These are phyloP conservation scores for Flaveria linearis DNA, from an alignment of 129 eudicot genomes.

Conservation along the genomic window DNA sequence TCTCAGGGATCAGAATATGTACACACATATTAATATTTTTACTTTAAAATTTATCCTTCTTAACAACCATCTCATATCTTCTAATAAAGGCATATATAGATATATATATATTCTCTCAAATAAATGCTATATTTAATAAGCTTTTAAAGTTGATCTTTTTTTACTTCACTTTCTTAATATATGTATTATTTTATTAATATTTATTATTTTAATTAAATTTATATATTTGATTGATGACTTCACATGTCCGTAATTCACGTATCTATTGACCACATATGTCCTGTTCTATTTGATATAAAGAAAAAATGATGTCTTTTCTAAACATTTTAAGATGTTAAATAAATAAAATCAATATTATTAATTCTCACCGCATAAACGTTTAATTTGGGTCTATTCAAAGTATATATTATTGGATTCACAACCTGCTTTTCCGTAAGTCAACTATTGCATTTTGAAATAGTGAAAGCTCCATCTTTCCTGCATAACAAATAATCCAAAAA, in stretches of 20 bases:
- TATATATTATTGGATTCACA: background rate
- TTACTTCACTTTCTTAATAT: background rate
- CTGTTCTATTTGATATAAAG: background rate
- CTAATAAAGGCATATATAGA: background rate
- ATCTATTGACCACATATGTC: background rate
- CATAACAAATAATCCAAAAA: background rate
- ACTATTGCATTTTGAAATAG: background rate
- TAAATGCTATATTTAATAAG: background rate
- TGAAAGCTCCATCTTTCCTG: background rate
- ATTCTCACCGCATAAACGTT: background rate
- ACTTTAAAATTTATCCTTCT: no score
- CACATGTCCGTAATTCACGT: background rate
- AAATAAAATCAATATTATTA: background rate
- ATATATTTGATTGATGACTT: background rate
- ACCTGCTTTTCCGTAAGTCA: conserved; percentile 4
- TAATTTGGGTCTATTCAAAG: background rate
- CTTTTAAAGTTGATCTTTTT: no score
- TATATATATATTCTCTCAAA: no score
- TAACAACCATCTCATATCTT: no score
- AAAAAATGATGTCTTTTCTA: background rate
- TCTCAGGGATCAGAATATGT: background rate
- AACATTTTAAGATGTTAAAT: background rate
- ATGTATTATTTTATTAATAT: background rate
- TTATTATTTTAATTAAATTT: background rate
- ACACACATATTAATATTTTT: no score